Conservation (phyloP, 495 filamentous ascomycete genomes). For the Neurospora africana region DNA sequence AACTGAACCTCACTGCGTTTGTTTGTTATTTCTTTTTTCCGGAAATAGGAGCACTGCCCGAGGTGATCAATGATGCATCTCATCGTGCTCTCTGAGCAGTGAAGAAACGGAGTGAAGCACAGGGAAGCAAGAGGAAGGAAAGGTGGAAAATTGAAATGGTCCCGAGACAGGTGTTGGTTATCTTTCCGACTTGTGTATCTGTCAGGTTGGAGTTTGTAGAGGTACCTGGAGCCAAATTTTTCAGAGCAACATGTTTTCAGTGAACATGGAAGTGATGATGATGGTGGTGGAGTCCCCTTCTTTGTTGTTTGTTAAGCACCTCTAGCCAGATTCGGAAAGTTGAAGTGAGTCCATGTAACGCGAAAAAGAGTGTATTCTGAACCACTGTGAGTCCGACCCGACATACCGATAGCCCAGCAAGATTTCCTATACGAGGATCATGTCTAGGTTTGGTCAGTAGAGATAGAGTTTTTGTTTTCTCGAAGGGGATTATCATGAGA, state of each 20-base stretch:
- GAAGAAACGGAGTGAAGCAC: not conserved
- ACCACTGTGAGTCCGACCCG: not conserved
- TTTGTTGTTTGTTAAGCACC: not conserved
- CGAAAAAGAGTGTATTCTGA: not conserved
- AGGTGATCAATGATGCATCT: not conserved
- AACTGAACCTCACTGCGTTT: not conserved
- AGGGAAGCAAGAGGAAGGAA: not conserved
- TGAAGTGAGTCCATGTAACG: not conserved
- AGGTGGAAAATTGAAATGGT: not conserved
- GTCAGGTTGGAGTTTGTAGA: not conserved
- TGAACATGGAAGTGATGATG: not conserved
- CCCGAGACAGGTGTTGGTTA: not conserved
- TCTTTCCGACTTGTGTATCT: not conserved
- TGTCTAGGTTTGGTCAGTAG: not conserved
- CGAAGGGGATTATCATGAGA: not conserved
- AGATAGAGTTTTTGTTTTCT: not conserved
- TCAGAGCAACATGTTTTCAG: not conserved
- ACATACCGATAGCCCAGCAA: not conserved
- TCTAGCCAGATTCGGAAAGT: not conserved
- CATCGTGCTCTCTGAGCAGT: not conserved
- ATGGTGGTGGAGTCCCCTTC: not conserved
- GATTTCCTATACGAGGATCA: not conserved
- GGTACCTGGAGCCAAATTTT: not conserved
- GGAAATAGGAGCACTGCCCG: not conserved
- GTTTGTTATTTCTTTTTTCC: not conserved